A percentile compares a stretch with the other conserved stretches of the same genome.
These are phyloP conservation scores for Fusarium agapanthi DNA, from an alignment of 2,329 filamentous ascomycete genomes.

Conservation along the genomic window DNA sequence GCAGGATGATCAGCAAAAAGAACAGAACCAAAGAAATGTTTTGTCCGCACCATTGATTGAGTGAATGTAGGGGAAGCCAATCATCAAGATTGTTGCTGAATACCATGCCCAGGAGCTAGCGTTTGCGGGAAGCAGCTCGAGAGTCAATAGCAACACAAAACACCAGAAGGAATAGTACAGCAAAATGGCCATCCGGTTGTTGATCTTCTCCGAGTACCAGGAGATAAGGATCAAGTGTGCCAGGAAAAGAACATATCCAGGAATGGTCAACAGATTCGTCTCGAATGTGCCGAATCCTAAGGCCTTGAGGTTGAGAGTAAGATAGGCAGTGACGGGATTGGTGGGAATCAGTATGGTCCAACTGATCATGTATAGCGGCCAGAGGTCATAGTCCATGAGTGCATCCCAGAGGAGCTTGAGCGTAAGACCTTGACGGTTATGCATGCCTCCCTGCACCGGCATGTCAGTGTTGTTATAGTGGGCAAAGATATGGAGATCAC, in stretches of 20 bases:
- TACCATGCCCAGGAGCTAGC: constrained; percentile 45
- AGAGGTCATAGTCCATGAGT: constrained; percentile 64
- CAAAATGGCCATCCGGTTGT: constrained; percentile 51
- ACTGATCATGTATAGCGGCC: constrained; percentile 23
- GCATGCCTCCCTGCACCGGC: constrained; percentile 59
- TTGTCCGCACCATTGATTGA: neutral
- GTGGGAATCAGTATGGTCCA: constrained; percentile 41
- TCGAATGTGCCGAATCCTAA: constrained; percentile 62
- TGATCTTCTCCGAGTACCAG: constrained; percentile 55
- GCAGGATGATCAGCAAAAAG: constrained; percentile 26
- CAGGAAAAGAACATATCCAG: constrained; percentile 52
- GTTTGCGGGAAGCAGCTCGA: constrained; percentile 46
- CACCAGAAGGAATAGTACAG: constrained; percentile 61
- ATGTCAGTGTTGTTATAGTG: neutral
- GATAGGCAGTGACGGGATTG: constrained; percentile 47
- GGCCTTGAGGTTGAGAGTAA: constrained; percentile 59
- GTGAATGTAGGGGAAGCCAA: constrained; percentile 47
- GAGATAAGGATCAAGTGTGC: constrained; percentile 54
- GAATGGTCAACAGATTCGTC: constrained; percentile 65
- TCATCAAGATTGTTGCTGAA: constrained; percentile 45
- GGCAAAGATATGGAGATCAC: rapidly evolving
- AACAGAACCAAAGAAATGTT: rapidly evolving
- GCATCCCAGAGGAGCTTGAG: constrained; percentile 57
- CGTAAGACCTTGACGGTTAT: constrained; percentile 65
- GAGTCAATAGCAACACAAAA: constrained; percentile 60